Percentiles rank a stretch among this genome's conserved stretches.
phyloP scores from a whole-genome alignment of 495 filamentous ascomycete species.

The Terfezia boudieri region DNA sequence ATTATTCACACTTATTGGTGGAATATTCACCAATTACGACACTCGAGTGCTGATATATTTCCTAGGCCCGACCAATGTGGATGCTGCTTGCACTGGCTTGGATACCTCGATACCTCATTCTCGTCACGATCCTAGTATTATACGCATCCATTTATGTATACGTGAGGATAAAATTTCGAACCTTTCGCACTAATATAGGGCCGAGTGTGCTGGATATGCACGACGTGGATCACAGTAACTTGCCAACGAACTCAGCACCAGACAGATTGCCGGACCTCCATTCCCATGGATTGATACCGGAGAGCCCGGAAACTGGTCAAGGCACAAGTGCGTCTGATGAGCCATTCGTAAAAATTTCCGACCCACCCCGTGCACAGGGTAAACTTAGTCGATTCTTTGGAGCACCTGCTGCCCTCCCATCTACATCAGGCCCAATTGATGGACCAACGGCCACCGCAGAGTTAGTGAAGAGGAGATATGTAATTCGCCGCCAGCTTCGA shows the following conservation, averaged over 20 bases:
- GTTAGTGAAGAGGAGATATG: constrained; percentile 20
- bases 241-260: constrained; percentile 7
- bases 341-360: not conserved
- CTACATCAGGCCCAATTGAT: constrained; percentile 1
- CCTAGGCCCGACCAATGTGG: constrained; percentile 27
- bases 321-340: constrained; percentile 15
- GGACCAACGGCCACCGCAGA: not conserved
- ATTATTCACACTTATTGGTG: too few species aligned
- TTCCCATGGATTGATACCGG: constrained; percentile 16
- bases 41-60: not conserved
- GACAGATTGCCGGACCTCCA: constrained; percentile 12
- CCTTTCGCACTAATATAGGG: constrained; percentile 17
- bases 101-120: constrained; percentile 50
- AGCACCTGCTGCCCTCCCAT: not conserved
- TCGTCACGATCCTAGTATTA: constrained; percentile 34
- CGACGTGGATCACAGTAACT: constrained; percentile 10
- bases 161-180: constrained; percentile 28
- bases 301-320: constrained; percentile 14
- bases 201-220: constrained; percentile 17
- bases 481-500: constrained; percentile 41
- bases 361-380: too few species aligned
- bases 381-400: too few species aligned
- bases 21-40: too few species aligned
- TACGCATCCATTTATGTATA: constrained; percentile 49
- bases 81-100: constrained; percentile 43